Evolutionary conservation across 805 yeast genomes (phyloP), one percentile per base, ranked within the genome.

Genomic region (Phaffomyces antillensis): DNA sequence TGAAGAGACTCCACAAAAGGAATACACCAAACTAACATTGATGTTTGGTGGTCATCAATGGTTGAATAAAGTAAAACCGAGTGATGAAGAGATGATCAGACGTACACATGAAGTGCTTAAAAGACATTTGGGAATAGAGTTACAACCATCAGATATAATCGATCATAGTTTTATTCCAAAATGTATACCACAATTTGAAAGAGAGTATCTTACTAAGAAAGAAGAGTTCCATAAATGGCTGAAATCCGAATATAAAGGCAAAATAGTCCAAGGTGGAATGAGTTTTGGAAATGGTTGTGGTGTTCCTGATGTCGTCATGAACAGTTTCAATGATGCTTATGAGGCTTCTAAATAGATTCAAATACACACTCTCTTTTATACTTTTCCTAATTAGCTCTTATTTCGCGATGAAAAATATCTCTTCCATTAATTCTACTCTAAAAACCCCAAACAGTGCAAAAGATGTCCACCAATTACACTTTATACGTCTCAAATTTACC

Each of bases 41-140:
- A 91, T 91, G 97, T 66, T 89, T 53, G 97, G 97, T 5, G 97
- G 97, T 1, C 86, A 84, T 55, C 46, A 43, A 23, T 40, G 43
- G 42, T 17, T 30, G 4, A 41, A 32, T 15, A 44, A 37, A 23
- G 18, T 24, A 12, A 25, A 13, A 20, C 47, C 47, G 6, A 25
- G 26, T 16, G 48, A 52, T 10, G 50, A 47, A 20, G 58, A 60
- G 37, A 58, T 65, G 18, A 32, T 57, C 4, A 39, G 45, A 5
- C 49, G 60, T 4, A 72, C 75, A 2, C 61, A 67, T 28, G 47
- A 53, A 7, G 73, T 70, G 4, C 57, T 81, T 13, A 56, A 43
- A 59, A 63, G 37, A 72, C 73, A 36, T 48, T 18, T 79, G 17
- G 60, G 64, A 7, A 59, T 69, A 5, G 54, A 63, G 9, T 35